Percentiles rank a stretch among this genome's conserved stretches.
Evolutionary conservation across 805 yeast species (phyloP).

Genomic region (Cyberlindnera petersonii): DNA sequence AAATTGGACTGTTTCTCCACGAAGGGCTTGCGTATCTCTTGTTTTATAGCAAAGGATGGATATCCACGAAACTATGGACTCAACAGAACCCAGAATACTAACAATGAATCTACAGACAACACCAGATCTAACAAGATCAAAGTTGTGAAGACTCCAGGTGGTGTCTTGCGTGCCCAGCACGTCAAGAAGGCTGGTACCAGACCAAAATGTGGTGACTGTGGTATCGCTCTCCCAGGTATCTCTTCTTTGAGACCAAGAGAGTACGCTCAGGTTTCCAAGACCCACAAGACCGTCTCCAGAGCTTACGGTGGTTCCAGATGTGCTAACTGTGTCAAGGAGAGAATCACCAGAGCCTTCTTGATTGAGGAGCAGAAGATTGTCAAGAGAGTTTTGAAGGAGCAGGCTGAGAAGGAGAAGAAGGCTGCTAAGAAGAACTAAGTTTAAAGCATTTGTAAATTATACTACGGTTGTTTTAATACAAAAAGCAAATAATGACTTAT

Average conservation of each 20-base stretch:
- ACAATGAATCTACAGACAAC: slow-evolving; percentile 69
- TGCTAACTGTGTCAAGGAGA: slow-evolving; percentile 98
- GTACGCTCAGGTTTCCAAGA: slow-evolving; percentile 91
- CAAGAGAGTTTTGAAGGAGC: slow-evolving; percentile 98
- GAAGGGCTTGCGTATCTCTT: background rate
- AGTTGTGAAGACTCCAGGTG: slow-evolving; percentile 99
- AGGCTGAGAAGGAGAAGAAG: slow-evolving; percentile 82
- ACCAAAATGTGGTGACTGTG: slow-evolving; percentile 84
- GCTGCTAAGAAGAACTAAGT: slow-evolving; percentile 35
- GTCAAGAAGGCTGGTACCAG: slow-evolving; percentile 82
- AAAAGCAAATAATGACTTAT: slow-evolving; percentile 14
- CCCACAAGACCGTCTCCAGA: slow-evolving; percentile 98
- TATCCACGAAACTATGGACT: background rate
- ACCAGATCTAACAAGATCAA: slow-evolving; percentile 99
- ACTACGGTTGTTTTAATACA: slow-evolving; percentile 20
- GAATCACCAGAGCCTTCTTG: slow-evolving; percentile 99
- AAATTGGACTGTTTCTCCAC: too few relatives aligned
- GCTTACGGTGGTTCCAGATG: slow-evolving; percentile 99
- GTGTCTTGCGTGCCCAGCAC: slow-evolving; percentile 97
- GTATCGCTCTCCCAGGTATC: slow-evolving; percentile 77
- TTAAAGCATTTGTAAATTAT: slow-evolving; percentile 15
- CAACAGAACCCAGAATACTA: slow-evolving; percentile 15
- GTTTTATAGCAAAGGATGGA: background rate
- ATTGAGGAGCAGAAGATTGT: slow-evolving; percentile 99
- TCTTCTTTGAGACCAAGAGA: slow-evolving; percentile 97